Percentiles rank a stretch among this genome's conserved stretches.
phyloP scores from a whole-genome alignment of 1,284 basidiomycete species.

The Ceratobasidium sp. region DNA sequence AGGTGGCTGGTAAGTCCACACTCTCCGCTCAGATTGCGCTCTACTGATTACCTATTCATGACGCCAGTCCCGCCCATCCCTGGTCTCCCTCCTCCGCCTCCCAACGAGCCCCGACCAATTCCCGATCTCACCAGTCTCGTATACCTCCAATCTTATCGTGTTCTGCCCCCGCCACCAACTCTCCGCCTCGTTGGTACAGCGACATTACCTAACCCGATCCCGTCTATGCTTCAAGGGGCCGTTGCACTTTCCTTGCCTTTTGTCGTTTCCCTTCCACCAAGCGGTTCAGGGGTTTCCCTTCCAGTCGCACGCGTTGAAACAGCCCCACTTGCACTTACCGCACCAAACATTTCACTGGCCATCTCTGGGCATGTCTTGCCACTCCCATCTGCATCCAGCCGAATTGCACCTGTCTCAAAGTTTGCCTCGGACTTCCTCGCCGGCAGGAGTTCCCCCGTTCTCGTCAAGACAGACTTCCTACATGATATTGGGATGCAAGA shows the following conservation, averaged over 20 bases:
- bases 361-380: slow-evolving; percentile 34
- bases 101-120: slow-evolving; percentile 30
- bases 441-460: slow-evolving; percentile 23
- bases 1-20: background rate
- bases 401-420: slow-evolving; percentile 30
- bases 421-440: slow-evolving; percentile 41
- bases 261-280: slow-evolving; percentile 34
- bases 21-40: too few relatives aligned
- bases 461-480: slow-evolving; percentile 31
- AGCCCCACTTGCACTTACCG: slow-evolving; percentile 24
- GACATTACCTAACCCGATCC: slow-evolving; percentile 27
- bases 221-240: slow-evolving; percentile 7
- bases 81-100: slow-evolving; percentile 21
- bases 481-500: slow-evolving; percentile 28
- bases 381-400: slow-evolving; percentile 21
- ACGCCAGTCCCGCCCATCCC: slow-evolving; percentile 33
- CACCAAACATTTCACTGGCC: slow-evolving; percentile 30
- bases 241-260: slow-evolving; percentile 28
- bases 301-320: slow-evolving; percentile 34
- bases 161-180: slow-evolving; percentile 42
- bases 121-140: slow-evolving; percentile 34
- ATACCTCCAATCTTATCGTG: slow-evolving; percentile 26
- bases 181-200: slow-evolving; percentile 27
- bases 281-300: background rate
- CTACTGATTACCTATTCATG: background rate